A percentile compares a stretch with the other conserved stretches of the same genome.
Evolutionary conservation across 306 rosid species (phyloP).

Genomic region (Quercus bicolor): DNA sequence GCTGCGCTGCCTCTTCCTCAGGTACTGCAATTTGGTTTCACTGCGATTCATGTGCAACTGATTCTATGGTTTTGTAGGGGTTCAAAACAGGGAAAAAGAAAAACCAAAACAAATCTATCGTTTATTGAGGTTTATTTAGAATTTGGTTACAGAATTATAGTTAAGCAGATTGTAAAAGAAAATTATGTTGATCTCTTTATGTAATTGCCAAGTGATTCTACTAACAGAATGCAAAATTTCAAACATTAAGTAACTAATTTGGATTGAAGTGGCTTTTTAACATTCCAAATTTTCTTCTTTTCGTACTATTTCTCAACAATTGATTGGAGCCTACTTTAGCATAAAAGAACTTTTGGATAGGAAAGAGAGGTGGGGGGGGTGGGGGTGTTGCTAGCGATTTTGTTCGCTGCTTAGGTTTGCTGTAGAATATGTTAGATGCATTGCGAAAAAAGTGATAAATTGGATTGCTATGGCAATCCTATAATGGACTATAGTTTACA

Average conservation of each 20-base stretch:
- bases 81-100: not conserved
- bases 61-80: not conserved
- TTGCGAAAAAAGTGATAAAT: too few relatives aligned
- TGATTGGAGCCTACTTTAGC: not conserved
- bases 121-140: not conserved
- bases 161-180: not conserved
- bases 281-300: too few relatives aligned
- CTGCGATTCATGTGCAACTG: not conserved
- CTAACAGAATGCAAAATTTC: not conserved
- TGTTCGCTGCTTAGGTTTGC: not conserved
- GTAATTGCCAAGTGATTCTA: not conserved
- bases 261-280: not conserved
- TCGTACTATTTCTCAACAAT: not conserved
- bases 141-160: not conserved
- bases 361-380: not conserved
- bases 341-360: not conserved
- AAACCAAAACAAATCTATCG: not conserved
- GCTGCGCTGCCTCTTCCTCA: slow-evolving; percentile 93
- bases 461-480: not conserved
- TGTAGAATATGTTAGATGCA: not conserved
- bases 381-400: not conserved
- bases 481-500: not conserved
- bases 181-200: not conserved
- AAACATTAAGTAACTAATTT: not conserved
- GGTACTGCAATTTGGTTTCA: slow-evolving; percentile 36